phyloP scores from a whole-genome alignment of 164 flowering plant genomes.

The Magnolia officinalis region DNA sequence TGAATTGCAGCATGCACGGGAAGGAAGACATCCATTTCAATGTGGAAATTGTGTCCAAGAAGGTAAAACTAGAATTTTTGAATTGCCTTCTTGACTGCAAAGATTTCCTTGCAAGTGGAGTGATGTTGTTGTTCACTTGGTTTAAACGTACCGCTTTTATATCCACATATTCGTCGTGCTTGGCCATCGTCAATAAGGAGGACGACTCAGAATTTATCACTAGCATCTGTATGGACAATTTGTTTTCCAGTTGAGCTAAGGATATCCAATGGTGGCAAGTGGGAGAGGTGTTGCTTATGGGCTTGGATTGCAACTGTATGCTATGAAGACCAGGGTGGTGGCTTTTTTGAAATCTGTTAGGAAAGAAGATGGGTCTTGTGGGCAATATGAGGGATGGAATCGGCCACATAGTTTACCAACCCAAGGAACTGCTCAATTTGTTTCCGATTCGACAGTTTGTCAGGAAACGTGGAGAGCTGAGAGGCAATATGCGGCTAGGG shows the following conservation, averaged over 20 bases:
- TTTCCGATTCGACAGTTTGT: too few species aligned
- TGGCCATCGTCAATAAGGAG: background rate
- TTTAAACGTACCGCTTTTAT: too few species aligned
- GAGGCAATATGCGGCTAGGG: background rate
- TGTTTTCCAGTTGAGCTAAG: background rate
- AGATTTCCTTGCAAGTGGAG: too few species aligned
- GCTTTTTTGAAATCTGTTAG: background rate
- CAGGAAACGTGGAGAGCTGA: background rate
- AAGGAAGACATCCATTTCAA: background rate
- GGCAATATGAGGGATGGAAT: background rate
- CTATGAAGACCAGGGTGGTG: background rate
- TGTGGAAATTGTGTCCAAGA: background rate
- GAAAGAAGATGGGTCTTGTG: too few species aligned
- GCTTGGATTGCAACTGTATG: background rate
- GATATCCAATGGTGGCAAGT: background rate
- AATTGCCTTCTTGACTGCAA: too few species aligned
- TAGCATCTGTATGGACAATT: background rate
- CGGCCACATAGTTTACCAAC: background rate
- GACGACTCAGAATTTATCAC: background rate
- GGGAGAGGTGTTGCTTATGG: background rate
- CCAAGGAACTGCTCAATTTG: background rate
- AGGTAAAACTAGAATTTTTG: too few species aligned
- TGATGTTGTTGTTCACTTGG: background rate
- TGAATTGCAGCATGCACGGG: too few species aligned
- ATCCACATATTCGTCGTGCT: background rate